Conservation (phyloP, 2,329 filamentous ascomycete genomes). For the Metarhizium humberi region DNA sequence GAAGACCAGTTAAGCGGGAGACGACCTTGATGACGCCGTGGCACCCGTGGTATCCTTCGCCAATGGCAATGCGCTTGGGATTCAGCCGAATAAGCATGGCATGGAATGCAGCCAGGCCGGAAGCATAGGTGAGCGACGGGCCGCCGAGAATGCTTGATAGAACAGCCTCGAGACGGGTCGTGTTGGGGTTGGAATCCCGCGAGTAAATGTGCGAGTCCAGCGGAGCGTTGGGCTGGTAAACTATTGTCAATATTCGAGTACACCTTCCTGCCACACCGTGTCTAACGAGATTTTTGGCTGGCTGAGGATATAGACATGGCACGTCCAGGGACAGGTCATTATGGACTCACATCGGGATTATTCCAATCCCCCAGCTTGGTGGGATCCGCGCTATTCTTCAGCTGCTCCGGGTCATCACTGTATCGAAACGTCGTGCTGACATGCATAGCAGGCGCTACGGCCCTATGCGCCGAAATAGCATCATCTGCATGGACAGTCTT, state of each 20-base stretch:
- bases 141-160: slow-evolving; percentile 64
- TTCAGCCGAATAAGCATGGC: slow-evolving; percentile 77
- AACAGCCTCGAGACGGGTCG: slow-evolving; percentile 75
- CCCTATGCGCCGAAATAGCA: slow-evolving; percentile 60
- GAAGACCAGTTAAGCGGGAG: slow-evolving; percentile 63
- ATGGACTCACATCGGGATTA: slow-evolving; percentile 45
- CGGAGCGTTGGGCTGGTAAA: slow-evolving; percentile 29
- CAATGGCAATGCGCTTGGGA: slow-evolving; percentile 74
- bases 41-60: slow-evolving; percentile 85
- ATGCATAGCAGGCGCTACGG: slow-evolving; percentile 84
- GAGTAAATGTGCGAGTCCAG: slow-evolving; percentile 73
- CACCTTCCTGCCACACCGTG: not conserved
- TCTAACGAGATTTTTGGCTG: not conserved
- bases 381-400: slow-evolving; percentile 29
- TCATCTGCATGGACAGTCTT: slow-evolving; percentile 77
- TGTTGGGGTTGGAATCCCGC: slow-evolving; percentile 68
- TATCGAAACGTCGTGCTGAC: slow-evolving; percentile 90
- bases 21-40: slow-evolving; percentile 74
- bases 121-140: slow-evolving; percentile 67
- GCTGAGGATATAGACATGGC: no score
- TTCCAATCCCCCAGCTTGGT: slow-evolving; percentile 39
- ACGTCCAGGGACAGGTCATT: not conserved
- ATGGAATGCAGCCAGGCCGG: slow-evolving; percentile 82
- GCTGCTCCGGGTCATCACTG: slow-evolving; percentile 54
- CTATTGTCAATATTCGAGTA: not conserved